phyloP scores from a whole-genome alignment of 345 rosid species.

The Salix udensis region DNA sequence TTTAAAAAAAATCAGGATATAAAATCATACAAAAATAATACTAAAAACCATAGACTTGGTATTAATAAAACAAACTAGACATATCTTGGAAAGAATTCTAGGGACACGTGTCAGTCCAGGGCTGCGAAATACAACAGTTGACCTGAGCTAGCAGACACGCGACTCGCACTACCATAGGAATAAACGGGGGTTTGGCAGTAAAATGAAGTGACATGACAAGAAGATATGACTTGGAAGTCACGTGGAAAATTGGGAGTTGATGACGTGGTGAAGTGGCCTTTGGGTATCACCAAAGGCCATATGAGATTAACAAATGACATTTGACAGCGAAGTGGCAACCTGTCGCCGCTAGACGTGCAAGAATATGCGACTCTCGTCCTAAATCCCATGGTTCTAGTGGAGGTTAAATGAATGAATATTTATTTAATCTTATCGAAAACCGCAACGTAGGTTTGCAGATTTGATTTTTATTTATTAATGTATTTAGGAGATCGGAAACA shows the following conservation, averaged over 20 bases:
- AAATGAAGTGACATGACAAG: not conserved
- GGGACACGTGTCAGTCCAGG: slow-evolving; percentile 1
- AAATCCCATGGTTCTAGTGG: slow-evolving; percentile 4
- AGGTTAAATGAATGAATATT: not conserved
- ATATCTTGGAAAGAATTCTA: not conserved
- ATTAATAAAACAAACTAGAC: not conserved
- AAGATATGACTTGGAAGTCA: slow-evolving; percentile 9
- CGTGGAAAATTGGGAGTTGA: slow-evolving; percentile 20
- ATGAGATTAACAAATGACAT: not conserved
- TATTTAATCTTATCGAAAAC: slow-evolving; percentile 10
- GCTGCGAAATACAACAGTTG: not conserved
- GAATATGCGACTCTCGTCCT: not conserved
- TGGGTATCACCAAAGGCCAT: slow-evolving; percentile 15
- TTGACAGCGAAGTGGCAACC: slow-evolving; percentile 39
- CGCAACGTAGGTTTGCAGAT: not conserved
- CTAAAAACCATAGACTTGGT: too few relatives aligned
- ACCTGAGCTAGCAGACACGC: not conserved
- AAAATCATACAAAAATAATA: too few relatives aligned
- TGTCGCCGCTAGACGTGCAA: slow-evolving; percentile 25
- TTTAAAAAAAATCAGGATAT: too few relatives aligned
- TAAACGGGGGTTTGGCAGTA: not conserved
- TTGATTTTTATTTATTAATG: not conserved
- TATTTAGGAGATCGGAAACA: not conserved
- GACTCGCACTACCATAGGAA: slow-evolving; percentile 14
- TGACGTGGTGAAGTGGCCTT: slow-evolving; percentile 28